Base-by-base conservation (phyloP, 164 flowering plant genomes). In the Macadamia integrifolia region DNA sequence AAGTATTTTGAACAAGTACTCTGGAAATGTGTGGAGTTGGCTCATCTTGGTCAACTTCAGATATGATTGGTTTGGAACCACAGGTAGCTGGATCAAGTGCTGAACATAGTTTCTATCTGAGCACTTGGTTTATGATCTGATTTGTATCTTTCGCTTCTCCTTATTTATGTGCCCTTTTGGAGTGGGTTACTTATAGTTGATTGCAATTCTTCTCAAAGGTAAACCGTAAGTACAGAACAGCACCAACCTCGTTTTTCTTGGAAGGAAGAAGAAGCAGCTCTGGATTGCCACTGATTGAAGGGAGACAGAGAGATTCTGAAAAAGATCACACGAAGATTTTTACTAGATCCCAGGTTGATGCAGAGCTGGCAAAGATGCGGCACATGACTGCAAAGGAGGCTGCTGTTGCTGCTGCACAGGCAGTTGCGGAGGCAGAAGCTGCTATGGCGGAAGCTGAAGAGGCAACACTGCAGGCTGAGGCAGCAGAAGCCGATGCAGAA, bases 371-470 rank as follows among this genome's bases (percentile, higher is more conserved):
- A n/a, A 84, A 84, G 75, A 83, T 87, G 81, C 82, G 84, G 74
- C 82, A 72, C 44, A 85, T 89, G 92, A 83, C 86, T 50, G 82
- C 88, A 18, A 71, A 87, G 69, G 97, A 93, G 80, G 98, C 98
- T 56, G 93, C 97, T 66, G 87, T 83, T 23, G 97, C 87, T 64
- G 97, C 96, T 73, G 97, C 97, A 72, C 80, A 67, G 71, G 90
- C 96, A 57, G 96, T 93, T 70, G 92, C 98, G 17, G 96, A 84
- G 78, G 98, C 98, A 66, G 98, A 93, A 80, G 82, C 83, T 62
- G 94, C 93, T 68, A 83, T 91, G 73, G 89, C 89, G 49, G 96
- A 88, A 74, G 97, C 97, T 71, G 92, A 86, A 81, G 85, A 83
- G 72, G 97, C 98, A 18, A 91, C 87, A 62, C 82, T 85, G 71